phyloP scores from a whole-genome alignment of 2,329 filamentous ascomycete genomes.

The Exophiala viscosa region DNA sequence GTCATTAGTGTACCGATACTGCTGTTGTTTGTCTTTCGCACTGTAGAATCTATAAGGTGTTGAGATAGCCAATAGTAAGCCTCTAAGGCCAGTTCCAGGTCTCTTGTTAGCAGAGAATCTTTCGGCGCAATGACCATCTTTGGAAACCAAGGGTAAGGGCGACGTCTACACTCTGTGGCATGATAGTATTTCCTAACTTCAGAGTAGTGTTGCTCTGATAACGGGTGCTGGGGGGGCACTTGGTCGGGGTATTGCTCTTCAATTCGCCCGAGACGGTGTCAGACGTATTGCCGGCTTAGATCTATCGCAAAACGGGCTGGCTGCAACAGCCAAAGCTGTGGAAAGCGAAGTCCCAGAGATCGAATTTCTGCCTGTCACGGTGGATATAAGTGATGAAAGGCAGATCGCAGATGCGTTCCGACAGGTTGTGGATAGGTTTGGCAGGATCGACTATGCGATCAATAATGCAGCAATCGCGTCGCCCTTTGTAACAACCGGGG shows the following conservation, averaged over 20 bases:
- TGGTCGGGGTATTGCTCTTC: conserved; percentile 45
- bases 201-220: conserved; percentile 39
- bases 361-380: conserved; percentile 6
- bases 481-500: conserved; percentile 41
- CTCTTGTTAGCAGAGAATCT: no score
- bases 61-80: no score
- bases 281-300: conserved; percentile 7
- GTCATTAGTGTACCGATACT: no score
- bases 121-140: no score
- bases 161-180: no score
- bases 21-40: no score
- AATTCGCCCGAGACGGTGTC: conserved; percentile 30
- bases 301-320: background rate
- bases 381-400: conserved; percentile 6
- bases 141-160: no score
- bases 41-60: no score
- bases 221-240: conserved; percentile 48
- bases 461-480: conserved; percentile 55
- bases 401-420: background rate
- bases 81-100: no score
- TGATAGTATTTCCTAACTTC: background rate
- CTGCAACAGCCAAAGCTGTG: conserved; percentile 1
- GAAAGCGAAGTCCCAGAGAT: background rate
- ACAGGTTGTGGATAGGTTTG: conserved; percentile 31
- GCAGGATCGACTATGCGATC: conserved; percentile 54